Evolutionary conservation across 2,329 filamentous ascomycete species (phyloP).

Genomic region (Fusarium sp.): DNA sequence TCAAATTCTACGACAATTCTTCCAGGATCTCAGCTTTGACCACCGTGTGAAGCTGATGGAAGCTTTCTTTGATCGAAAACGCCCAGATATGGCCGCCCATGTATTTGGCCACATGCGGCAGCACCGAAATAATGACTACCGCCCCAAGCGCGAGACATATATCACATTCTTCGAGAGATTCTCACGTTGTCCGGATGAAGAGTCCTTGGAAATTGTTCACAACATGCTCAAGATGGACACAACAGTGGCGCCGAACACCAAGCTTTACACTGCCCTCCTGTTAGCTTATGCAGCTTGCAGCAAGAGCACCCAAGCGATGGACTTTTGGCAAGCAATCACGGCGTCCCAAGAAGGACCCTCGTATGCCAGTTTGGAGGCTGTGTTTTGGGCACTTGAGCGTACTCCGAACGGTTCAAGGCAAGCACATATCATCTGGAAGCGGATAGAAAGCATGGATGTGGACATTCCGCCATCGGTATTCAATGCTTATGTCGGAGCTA

Average conservation of each 20-base stretch:
- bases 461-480: constrained; percentile 81
- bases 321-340: constrained; percentile 88
- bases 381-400: constrained; percentile 82
- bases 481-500: constrained; percentile 79
- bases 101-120: constrained; percentile 96
- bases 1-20: constrained; percentile 74
- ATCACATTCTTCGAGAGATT: constrained; percentile 82
- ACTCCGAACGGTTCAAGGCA: constrained; percentile 68
- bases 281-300: constrained; percentile 82
- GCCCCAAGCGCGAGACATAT: constrained; percentile 82
- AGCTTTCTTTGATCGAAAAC: constrained; percentile 80
- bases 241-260: constrained; percentile 80
- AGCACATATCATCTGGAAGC: constrained; percentile 77
- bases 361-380: constrained; percentile 82
- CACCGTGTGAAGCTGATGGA: constrained; percentile 81
- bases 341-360: constrained; percentile 86
- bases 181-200: constrained; percentile 63
- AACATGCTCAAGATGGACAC: constrained; percentile 96
- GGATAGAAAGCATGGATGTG: constrained; percentile 80
- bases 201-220: constrained; percentile 80
- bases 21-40: constrained; percentile 73
- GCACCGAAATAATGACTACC: constrained; percentile 70
- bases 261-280: constrained; percentile 87
- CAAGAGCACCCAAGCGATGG: constrained; percentile 74
- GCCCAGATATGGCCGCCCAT: constrained; percentile 86